Base-by-base conservation (phyloP, 1,284 basidiomycete genomes). In the Taiwanofungus camphoratus region DNA sequence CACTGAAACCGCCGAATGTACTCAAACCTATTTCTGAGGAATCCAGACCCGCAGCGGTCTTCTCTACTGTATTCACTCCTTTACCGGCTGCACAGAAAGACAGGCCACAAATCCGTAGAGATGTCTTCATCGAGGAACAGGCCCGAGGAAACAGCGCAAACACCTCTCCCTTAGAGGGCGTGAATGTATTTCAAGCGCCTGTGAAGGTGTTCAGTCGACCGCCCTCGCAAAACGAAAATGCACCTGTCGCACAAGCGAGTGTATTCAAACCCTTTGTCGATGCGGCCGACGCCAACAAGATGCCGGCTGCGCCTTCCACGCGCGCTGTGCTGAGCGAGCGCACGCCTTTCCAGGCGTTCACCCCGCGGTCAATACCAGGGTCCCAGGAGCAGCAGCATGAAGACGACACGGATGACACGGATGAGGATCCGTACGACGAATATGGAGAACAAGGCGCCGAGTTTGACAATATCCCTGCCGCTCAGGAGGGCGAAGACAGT, bases 171-270 rank as follows among this genome's bases (percentile, higher is more conserved):
- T 31, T 20, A 9, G 48, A 49, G 19, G 4, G 4, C 21, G 44
- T 41, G 26, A 49, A 26, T 20, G 50, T 52, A 27, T 52, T 55
- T 40, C 52, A 48, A 13, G 44, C 52, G 8, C 78, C 82, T 3
- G 82, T 82, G 66, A 83, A 77, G 51, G 85, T 87, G 16, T 86
- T 86, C 61, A 83, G 76, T 48, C 71, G 79, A 22, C 83, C 84
- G 11, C 65, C 76, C 24, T 59, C 71, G 31, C 70, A 70, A 36
- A 61, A 64, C 22, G 64, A 67, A 34, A 71, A 67, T 48, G 56
- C 59, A 4, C 36, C 46, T 31, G n/a, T 43, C 46, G 35, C 52
- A 4, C 50, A 34, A 30, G 38, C 45, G 3, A 45, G 38, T 23
- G 44, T 63, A 19, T 75, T 77, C 52, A 70, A 64, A 23, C 73